Evolutionary conservation across 768 basidiomycete genomes (phyloP), one percentile per base, ranked within the genome.

Genomic region (Rhodotorula paludigena): DNA sequence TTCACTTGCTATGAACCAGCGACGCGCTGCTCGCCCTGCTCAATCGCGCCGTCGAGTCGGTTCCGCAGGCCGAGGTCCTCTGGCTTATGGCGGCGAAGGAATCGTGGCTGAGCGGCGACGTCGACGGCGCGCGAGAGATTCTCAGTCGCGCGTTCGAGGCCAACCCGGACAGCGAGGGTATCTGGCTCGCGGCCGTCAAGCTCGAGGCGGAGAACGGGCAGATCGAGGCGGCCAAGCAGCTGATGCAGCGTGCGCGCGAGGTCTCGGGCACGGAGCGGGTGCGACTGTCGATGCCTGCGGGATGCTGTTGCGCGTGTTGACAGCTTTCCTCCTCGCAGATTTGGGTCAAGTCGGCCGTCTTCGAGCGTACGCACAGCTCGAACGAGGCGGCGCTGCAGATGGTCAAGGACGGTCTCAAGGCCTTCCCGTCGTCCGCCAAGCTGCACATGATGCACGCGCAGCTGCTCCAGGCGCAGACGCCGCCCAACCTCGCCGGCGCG

Each of bases 61-160:
- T 92, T 74, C 96, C 94, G 0, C 90, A 92, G 73, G 93, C 92
- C 2, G 94, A 98, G 78, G 89, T 92, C 0, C 81, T 99, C 10
- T 98, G 96, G 96, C 83, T 98, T 39, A 98, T 98, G 92, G 85
- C 87, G 57, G 96, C 94, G 6, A 99, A 99, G 79, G 94, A 98
- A 81, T 90, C 91, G 77, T 99, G 94, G 94, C 76, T 91, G 23
- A 81, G 83, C 18, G 90, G 89, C 12, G 90, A 98, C 75, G 90
- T 98, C 21, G 85, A 87, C 3, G 88, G 87, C n/a, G 91, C 96
- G 4, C 88, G 92, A 42, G 85, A 87, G 71, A 89, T 94, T 21
- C 85, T 98, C 21, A 90, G 88, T 68, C 84, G 84, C 45, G 92
- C 96, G 0, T 97, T 97, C 82, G 85, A 88, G 58, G 90, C 91